phyloP scores from a whole-genome alignment of 2,329 filamentous ascomycete genomes.

The Alternaria sp. region DNA sequence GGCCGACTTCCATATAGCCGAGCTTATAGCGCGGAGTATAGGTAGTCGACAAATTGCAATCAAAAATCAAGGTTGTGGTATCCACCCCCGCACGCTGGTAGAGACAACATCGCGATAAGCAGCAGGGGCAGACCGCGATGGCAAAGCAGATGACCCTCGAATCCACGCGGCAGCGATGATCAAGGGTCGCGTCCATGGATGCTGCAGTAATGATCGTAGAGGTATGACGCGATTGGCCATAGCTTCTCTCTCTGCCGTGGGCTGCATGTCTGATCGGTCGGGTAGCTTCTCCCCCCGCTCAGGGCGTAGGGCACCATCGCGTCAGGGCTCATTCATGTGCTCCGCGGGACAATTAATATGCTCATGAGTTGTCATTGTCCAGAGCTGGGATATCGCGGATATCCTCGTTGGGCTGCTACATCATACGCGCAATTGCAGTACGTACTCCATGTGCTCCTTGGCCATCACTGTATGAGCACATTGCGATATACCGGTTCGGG shows the following conservation, averaged over 20 bases:
- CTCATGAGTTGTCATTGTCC: neutral
- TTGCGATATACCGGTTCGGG: neutral
- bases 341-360: neutral
- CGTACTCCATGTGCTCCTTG: neutral
- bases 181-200: conserved; percentile 10
- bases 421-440: neutral
- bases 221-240: conserved; percentile 18
- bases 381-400: conserved; percentile 1
- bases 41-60: conserved; percentile 1
- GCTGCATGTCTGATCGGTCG: conserved; percentile 5
- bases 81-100: conserved; percentile 11
- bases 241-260: conserved; percentile 13
- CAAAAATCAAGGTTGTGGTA: conserved; percentile 12
- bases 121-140: conserved; percentile 8
- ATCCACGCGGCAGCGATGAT: conserved; percentile 17
- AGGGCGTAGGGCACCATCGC: neutral
- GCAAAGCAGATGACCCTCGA: conserved; percentile 8
- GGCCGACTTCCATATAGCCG: no score
- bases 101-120: conserved; percentile 1
- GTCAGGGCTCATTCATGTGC: neutral
- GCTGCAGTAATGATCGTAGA: conserved; percentile 8
- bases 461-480: neutral
- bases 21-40: conserved; percentile 1
- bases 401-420: neutral
- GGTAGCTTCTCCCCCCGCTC: conserved; percentile 1